A percentile compares a stretch with the other conserved stretches of the same genome.
Evolutionary conservation across 495 filamentous ascomycete species (phyloP).

Genomic region (Penicillium argentinense): DNA sequence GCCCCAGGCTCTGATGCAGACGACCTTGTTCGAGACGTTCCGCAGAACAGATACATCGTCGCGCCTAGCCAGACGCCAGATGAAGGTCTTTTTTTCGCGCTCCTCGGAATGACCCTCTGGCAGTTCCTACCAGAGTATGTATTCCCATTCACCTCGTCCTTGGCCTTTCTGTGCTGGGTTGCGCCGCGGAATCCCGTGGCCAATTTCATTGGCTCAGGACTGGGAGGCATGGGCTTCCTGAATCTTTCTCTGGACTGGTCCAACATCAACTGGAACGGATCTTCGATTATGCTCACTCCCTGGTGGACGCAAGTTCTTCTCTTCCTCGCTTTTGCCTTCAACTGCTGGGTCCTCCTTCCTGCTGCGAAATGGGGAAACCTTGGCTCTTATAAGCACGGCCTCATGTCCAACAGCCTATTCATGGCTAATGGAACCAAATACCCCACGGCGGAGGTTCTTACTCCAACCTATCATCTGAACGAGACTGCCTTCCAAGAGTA

Average conservation of each 20-base stretch:
- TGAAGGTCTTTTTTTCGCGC: conserved; percentile 53
- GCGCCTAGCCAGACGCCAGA: conserved; percentile 49
- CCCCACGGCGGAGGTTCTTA: conserved; percentile 47
- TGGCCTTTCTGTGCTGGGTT: conserved; percentile 63
- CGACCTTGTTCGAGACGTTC: conserved; percentile 55
- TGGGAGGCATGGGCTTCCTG: conserved; percentile 59
- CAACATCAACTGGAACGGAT: conserved; percentile 52
- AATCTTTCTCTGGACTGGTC: conserved; percentile 59
- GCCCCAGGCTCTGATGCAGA: conserved; percentile 52
- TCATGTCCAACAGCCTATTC: conserved; percentile 57
- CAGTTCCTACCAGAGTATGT: conserved; percentile 60
- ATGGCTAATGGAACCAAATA: conserved; percentile 51
- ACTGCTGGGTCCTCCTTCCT: conserved; percentile 56
- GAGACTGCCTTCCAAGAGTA: conserved; percentile 51
- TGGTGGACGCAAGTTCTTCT: conserved; percentile 57
- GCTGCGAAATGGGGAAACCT: conserved; percentile 55
- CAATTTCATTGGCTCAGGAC: conserved; percentile 57
- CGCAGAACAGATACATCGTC: conserved; percentile 51
- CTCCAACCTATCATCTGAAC: conserved; percentile 48
- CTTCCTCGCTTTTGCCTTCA: conserved; percentile 52
- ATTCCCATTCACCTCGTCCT: conserved; percentile 56
- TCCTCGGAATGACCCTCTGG: conserved; percentile 54
- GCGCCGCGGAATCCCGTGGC: conserved; percentile 53
- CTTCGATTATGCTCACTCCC: conserved; percentile 52
- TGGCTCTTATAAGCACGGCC: conserved; percentile 46